These are phyloP conservation scores for Meredithiella fracta DNA, from an alignment of 2,329 filamentous ascomycete genomes.

Conservation along the genomic window DNA sequence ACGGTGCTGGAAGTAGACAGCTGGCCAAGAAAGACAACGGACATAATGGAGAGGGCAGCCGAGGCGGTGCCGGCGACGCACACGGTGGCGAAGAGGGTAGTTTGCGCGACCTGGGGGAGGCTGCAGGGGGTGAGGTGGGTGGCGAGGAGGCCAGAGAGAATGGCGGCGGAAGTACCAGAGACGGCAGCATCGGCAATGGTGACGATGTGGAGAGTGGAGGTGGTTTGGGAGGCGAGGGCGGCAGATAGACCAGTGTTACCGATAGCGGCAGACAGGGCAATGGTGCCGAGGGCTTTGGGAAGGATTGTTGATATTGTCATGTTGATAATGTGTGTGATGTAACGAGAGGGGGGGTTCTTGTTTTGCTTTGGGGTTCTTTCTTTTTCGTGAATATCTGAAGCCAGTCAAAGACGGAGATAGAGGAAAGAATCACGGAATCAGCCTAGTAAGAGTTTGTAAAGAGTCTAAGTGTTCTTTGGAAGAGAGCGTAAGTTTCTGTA, in stretches of 20 bases:
- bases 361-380: background rate
- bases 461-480: too few species aligned
- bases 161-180: slow-evolving; percentile 9
- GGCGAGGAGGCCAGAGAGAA: slow-evolving; percentile 5
- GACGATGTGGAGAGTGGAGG: slow-evolving; percentile 11
- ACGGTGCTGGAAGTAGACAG: background rate
- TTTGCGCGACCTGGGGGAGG: slow-evolving; percentile 1
- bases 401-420: slow-evolving; percentile 1
- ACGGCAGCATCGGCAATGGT: slow-evolving; percentile 7
- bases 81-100: slow-evolving; percentile 10
- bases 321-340: slow-evolving; percentile 1
- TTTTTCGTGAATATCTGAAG: slow-evolving; percentile 1
- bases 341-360: background rate
- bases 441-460: slow-evolving; percentile 1
- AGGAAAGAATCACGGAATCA: slow-evolving; percentile 7
- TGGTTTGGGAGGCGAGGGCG: slow-evolving; percentile 6
- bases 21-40: slow-evolving; percentile 13
- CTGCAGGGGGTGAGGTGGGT: background rate
- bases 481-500: slow-evolving; percentile 2
- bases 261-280: slow-evolving; percentile 8
- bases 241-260: slow-evolving; percentile 9
- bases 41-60: slow-evolving; percentile 8
- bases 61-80: slow-evolving; percentile 3
- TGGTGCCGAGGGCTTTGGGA: slow-evolving; percentile 7
- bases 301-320: slow-evolving; percentile 7